Evolutionary conservation across 495 filamentous ascomycete species (phyloP), one percentile per base, ranked within the genome.

Genomic region (Glonium stellatum): DNA sequence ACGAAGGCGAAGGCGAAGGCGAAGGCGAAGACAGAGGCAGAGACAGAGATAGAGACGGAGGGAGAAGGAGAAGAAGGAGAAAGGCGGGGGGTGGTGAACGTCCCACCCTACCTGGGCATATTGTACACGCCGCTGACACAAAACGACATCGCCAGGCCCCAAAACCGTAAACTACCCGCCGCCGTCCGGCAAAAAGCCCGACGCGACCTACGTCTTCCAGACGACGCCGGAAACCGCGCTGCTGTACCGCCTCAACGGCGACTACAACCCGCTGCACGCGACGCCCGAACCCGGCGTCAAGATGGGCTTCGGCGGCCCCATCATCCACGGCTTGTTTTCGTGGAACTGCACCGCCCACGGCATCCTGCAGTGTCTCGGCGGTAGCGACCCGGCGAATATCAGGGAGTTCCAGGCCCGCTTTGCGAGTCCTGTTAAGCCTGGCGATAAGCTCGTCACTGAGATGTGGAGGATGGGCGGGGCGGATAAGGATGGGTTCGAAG

Each of bases 191-290:
- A 85, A 81, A 73, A 78, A 78, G 57, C 87, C 91, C n/a, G 88
- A 93, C 71, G 86, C 79, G 46, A 78, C 82, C n/a, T 82, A 86
- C 64, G 80, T 80, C 61, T 73, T 83, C 49, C 85, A 88, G 70
- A 90, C 82, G 1, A 87, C 76, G 15, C 59, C 72, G 41, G 83
- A 92, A 71, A 84, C 87, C 0, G 84, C 90, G 13, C 80, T 88
- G 53, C 76, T 95, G 36, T 73, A 73, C 64, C 64, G 85, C 48
- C 79, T 95, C 36, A 93, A 96, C 62, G 90, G 89, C 66, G 90
- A 95, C 72, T 95, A 95, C 71, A 95, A 95, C 76, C 90, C 90
- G 23, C 84, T 95, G 48, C 90, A 95, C 69, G 88, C 89, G 8
- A 86, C 84, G 27, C 90, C 89, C 12, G 87, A 87, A 71, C 88